Base-by-base conservation (phyloP, 1,284 basidiomycete genomes). In the Ganoderma sp. region DNA sequence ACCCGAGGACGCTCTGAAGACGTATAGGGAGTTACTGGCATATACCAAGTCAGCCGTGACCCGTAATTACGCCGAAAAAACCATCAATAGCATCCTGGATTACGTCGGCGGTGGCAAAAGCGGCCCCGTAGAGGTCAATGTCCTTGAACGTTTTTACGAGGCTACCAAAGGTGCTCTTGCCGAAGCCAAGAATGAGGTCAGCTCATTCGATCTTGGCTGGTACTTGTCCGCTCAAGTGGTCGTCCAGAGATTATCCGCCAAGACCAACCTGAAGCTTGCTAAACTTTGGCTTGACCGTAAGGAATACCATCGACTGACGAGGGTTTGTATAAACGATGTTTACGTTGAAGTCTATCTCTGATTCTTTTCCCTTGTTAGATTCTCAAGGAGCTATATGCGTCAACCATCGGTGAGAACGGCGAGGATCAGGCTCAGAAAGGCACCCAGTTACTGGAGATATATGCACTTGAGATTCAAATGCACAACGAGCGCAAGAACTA, bases 391-490 rank as follows among this genome's bases (percentile, higher is more conserved):
- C 81, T 94, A 28, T 90, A 94, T 74, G 80, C 79, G 43, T 86
- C 88, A n/a, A 92, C 90, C 17, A 83, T 85, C 28, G 84, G 83
- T 42, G 89, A 87, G 42, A 92, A 89, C 61, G 86, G 85, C 45
- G 91, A 95, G 70, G 95, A 96, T 75, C 93, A 96, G 76, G 94
- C 94, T 10, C 91, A 93, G 75, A 90, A 92, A 61, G 96, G 95
- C 10, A 97, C 96, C 1, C 93, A 96, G 75, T 84, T 99, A 19
- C 87, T 99, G n/a, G 98, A 99, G 81, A 95, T 99, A 60, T 98
- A 98, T 77, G 97, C 98, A 0, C 89, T 99, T 60, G 97, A 99
- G 80, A 99, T 99, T 66, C 97, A 99, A 78, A 99, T 99, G 98
- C 96, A 99, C 81, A 97, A 96, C 74, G 96, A 98, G 80, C 93